phyloP scores from a whole-genome alignment of 768 basidiomycete species.

The Suillus weaverae region DNA sequence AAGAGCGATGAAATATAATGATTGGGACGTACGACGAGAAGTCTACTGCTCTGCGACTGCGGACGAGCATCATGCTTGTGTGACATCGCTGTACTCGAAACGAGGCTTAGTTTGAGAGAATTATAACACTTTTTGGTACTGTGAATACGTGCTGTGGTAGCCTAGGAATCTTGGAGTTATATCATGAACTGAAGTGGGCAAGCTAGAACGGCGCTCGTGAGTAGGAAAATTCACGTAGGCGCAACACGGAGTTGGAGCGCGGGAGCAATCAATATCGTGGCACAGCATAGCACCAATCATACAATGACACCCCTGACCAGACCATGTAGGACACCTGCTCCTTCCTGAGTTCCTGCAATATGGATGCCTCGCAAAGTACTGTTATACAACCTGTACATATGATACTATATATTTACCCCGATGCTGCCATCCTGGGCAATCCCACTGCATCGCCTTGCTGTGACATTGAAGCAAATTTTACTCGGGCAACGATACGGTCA shows the following conservation, averaged over 20 bases:
- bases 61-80: conserved; percentile 25
- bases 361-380: too few relatives aligned
- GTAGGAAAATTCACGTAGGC: background rate
- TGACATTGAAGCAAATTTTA: too few relatives aligned
- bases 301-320: too few relatives aligned
- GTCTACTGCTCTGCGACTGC: conserved; percentile 28
- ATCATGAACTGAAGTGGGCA: background rate
- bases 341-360: too few relatives aligned
- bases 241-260: background rate
- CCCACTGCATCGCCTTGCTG: too few relatives aligned
- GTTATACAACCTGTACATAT: too few relatives aligned
- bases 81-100: conserved; percentile 20
- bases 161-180: background rate
- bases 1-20: conserved; percentile 3
- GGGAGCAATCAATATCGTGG: background rate
- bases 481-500: too few relatives aligned
- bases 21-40: conserved; percentile 32
- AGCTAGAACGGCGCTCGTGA: background rate
- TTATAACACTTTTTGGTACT: background rate
- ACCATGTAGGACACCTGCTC: too few relatives aligned
- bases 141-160: background rate
- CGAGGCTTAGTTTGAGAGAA: background rate
- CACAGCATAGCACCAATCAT: too few relatives aligned
- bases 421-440: too few relatives aligned
- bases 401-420: too few relatives aligned